Evolutionary conservation across 1,139 yeast species (phyloP).

Genomic region (Candida frijolesensis): DNA sequence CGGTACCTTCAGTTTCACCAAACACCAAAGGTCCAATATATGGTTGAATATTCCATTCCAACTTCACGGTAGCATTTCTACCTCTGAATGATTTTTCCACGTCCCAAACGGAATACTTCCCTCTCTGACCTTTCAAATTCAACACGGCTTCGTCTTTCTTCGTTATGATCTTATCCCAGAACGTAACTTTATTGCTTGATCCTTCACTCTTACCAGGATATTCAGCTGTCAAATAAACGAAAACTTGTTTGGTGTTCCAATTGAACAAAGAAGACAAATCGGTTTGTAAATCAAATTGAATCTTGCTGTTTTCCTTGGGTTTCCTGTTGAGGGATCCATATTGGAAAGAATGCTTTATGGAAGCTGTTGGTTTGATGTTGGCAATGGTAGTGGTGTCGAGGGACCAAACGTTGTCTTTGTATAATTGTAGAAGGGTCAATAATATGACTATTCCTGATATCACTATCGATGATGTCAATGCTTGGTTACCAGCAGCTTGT

Average conservation of each 20-base stretch:
- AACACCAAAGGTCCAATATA: conserved; percentile 76
- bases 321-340: conserved; percentile 71
- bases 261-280: conserved; percentile 76
- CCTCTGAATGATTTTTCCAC: conserved; percentile 65
- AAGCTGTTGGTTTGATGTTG: conserved; percentile 43
- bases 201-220: conserved; percentile 64
- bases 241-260: conserved; percentile 96
- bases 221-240: conserved; percentile 86
- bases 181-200: conserved; percentile 68
- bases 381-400: conserved; percentile 43
- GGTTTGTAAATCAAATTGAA: conserved; percentile 70
- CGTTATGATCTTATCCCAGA: conserved; percentile 87
- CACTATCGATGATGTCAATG: conserved; percentile 53
- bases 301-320: conserved; percentile 78
- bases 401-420: conserved; percentile 44
- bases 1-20: conserved; percentile 54
- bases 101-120: conserved; percentile 91
- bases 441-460: conserved; percentile 48
- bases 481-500: conserved; percentile 59
- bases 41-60: conserved; percentile 95
- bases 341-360: conserved; percentile 63
- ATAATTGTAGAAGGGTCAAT: conserved; percentile 54
- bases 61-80: conserved; percentile 66
- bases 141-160: conserved; percentile 60
- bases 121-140: conserved; percentile 51